These are phyloP conservation scores for Boeremia lycopersici DNA, from an alignment of 2,329 filamentous ascomycete species.

Conservation along the genomic window DNA sequence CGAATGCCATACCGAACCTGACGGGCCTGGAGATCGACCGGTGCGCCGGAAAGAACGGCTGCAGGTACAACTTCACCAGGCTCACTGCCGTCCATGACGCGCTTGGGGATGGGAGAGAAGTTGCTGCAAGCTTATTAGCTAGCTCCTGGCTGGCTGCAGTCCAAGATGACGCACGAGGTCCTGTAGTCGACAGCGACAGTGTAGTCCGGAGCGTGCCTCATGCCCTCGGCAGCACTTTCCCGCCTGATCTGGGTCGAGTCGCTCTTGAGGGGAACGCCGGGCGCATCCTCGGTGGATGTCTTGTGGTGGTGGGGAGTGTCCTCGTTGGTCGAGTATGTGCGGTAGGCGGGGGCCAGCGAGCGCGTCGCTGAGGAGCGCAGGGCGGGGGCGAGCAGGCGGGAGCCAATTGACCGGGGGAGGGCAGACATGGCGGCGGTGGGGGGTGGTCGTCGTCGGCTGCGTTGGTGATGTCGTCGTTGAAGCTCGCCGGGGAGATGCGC, in stretches of 20 bases:
- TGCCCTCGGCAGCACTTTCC: slow-evolving; percentile 56
- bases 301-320: slow-evolving; percentile 32
- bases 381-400: slow-evolving; percentile 47
- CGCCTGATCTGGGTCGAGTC: slow-evolving; percentile 59
- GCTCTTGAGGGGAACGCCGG: slow-evolving; percentile 38
- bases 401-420: slow-evolving; percentile 49
- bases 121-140: slow-evolving; percentile 60
- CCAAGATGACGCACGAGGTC: slow-evolving; percentile 72
- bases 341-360: slow-evolving; percentile 33
- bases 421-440: slow-evolving; percentile 46
- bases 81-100: slow-evolving; percentile 90
- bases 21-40: slow-evolving; percentile 89
- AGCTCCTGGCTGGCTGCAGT: slow-evolving; percentile 1
- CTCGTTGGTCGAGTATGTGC: slow-evolving; percentile 41
- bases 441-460: slow-evolving; percentile 17
- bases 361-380: slow-evolving; percentile 35
- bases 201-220: slow-evolving; percentile 80
- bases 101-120: slow-evolving; percentile 89
- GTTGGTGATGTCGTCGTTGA: slow-evolving; percentile 30
- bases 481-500: slow-evolving; percentile 21
- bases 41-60: slow-evolving; percentile 87
- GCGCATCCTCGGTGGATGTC: slow-evolving; percentile 46
- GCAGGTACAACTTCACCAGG: slow-evolving; percentile 75
- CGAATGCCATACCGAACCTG: slow-evolving; percentile 76
- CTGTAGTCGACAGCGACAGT: slow-evolving; percentile 81